Conservation (phyloP, 1,284 basidiomycete species). For the Moesziomyces sp. region DNA sequence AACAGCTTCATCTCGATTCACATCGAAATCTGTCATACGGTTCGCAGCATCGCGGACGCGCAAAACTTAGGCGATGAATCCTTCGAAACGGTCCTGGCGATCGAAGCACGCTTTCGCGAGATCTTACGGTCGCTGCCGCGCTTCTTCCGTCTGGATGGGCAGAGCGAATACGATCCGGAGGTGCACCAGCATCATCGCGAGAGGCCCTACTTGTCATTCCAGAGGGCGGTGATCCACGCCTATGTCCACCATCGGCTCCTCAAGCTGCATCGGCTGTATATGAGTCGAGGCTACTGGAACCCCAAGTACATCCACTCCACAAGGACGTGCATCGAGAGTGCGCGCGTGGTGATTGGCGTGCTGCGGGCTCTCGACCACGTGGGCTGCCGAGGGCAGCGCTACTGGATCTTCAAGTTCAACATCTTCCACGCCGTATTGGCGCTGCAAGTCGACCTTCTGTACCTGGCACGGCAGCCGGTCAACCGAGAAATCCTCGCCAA, state of each 20-base stretch:
- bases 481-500: slow-evolving; percentile 38
- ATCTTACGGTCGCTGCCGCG: slow-evolving; percentile 47
- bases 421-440: slow-evolving; percentile 48
- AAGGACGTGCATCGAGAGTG: slow-evolving; percentile 49
- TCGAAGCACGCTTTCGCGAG: slow-evolving; percentile 50
- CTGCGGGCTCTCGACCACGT: slow-evolving; percentile 29
- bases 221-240: slow-evolving; percentile 54
- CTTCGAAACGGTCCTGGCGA: slow-evolving; percentile 48
- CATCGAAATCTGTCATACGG: slow-evolving; percentile 50
- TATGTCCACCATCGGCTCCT: slow-evolving; percentile 56
- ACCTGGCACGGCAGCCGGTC: slow-evolving; percentile 33
- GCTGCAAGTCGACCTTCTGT: slow-evolving; percentile 44
- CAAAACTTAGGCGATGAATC: slow-evolving; percentile 37
- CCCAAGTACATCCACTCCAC: slow-evolving; percentile 57
- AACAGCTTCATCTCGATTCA: slow-evolving; percentile 54
- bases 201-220: slow-evolving; percentile 55
- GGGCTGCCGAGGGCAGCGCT: slow-evolving; percentile 33
- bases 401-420: slow-evolving; percentile 50
- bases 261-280: slow-evolving; percentile 55
- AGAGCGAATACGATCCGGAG: slow-evolving; percentile 55
- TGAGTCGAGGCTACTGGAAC: slow-evolving; percentile 57
- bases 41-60: slow-evolving; percentile 43
- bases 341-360: slow-evolving; percentile 39
- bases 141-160: slow-evolving; percentile 52
- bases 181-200: slow-evolving; percentile 49